Conservation (phyloP, 2,329 filamentous ascomycete species). For the Ascochyta lentis region DNA sequence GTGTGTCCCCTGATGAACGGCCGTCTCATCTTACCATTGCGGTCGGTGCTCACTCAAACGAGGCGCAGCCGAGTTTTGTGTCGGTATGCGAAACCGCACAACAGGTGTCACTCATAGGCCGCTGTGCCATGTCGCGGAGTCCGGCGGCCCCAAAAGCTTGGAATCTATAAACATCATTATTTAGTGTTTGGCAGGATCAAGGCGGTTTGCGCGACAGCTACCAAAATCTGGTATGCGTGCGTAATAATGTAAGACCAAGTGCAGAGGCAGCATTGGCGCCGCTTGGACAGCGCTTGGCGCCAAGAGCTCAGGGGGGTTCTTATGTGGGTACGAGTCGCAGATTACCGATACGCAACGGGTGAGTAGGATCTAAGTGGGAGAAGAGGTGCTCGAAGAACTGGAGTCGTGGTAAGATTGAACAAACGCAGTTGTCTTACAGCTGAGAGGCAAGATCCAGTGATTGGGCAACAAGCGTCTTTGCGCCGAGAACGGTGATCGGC, state of each 20-base stretch:
- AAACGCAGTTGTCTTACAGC: no score
- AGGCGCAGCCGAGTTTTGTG: constrained; percentile 1
- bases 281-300: constrained; percentile 15
- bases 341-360: neutral
- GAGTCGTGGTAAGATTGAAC: no score
- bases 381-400: neutral
- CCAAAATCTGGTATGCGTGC: constrained; percentile 7
- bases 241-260: constrained; percentile 27
- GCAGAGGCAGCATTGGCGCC: constrained; percentile 15
- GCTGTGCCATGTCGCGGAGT: constrained; percentile 1
- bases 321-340: neutral
- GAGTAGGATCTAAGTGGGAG: no score
- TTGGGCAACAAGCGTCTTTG: no score
- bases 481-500: no score
- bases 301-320: constrained; percentile 2
- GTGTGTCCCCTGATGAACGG: constrained; percentile 1
- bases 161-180: constrained; percentile 1
- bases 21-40: constrained; percentile 19
- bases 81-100: neutral
- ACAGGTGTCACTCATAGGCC: neutral
- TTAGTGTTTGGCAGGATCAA: constrained; percentile 1
- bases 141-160: neutral
- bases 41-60: constrained; percentile 9
- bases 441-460: no score
- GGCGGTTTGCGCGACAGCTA: neutral